Evolutionary conservation across 192 early-diverging fungal species (phyloP).

Genomic region (Podila minutissima): DNA sequence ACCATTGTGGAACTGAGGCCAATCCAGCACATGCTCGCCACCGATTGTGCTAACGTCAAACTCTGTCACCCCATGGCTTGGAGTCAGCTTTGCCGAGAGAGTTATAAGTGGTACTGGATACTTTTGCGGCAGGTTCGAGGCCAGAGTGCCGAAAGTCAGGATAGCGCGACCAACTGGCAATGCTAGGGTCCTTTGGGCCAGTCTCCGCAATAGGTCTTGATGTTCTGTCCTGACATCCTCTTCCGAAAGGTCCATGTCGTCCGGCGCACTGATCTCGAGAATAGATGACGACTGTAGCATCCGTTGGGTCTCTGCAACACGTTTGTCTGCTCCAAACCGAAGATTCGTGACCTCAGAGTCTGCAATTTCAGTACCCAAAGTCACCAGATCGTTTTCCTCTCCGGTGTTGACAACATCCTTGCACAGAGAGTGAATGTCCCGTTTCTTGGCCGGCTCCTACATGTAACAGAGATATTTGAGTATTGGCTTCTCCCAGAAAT

Average conservation of each 20-base stretch:
- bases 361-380: conserved; percentile 40
- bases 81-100: conserved; percentile 72
- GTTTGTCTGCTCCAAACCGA: conserved; percentile 62
- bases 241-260: conserved; percentile 28
- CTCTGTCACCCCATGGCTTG: conserved; percentile 64
- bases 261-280: conserved; percentile 26
- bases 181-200: conserved; percentile 65
- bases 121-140: conserved; percentile 62
- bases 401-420: conserved; percentile 32
- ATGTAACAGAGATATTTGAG: conserved; percentile 6
- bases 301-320: conserved; percentile 62
- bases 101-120: conserved; percentile 66
- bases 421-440: conserved; percentile 29
- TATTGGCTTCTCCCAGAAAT: conserved; percentile 1
- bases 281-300: conserved; percentile 57
- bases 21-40: conserved; percentile 62
- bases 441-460: conserved; percentile 13
- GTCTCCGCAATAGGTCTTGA: conserved; percentile 18
- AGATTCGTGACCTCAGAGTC: conserved; percentile 63
- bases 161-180: conserved; percentile 74
- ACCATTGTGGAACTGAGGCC: conserved; percentile 92
- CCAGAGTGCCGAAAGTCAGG: conserved; percentile 70
- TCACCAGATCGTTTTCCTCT: conserved; percentile 31
- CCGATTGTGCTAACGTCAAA: conserved; percentile 53
- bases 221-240: conserved; percentile 29